Base-by-base conservation (phyloP, 1,284 basidiomycete genomes). In the Meira miltonrushii region DNA sequence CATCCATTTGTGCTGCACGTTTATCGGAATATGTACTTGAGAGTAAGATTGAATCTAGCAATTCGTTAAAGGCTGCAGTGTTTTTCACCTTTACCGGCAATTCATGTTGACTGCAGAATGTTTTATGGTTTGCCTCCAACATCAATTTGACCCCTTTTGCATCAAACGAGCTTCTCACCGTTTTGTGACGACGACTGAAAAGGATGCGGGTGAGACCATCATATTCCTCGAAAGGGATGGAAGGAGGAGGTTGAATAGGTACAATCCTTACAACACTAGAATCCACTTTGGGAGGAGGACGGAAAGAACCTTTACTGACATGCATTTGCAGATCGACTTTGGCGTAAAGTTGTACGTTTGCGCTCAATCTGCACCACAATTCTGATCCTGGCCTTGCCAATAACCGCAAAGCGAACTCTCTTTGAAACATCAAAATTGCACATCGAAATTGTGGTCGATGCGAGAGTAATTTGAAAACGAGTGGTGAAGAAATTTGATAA, bases 371-470 rank as follows among this genome's bases (percentile, higher is more conserved):
- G 57, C 92, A 96, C 95, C 95, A 99, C 7, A 96, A 82, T 25
- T 86, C 83, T 9, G 89, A 88, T 1, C 87, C 87, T 0, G 95
- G 92, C 28, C 85, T 83, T 2, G 94, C 95, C 44, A 92, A 87
- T 12, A 99, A 85, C 1, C 95, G 88, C 60, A 94, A 83, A 0
- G 95, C 94, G 75, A 98, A 98, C 79, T 98, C 94, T 58, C 92
- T 88, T 81, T 98, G 94, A 82, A 98, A 98, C 94, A 98, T 98
- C 81, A 98, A 89, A 65, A 98, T 92, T 28, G 92, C 91, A 64
- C 89, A 87, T 38, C 94, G 89, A 78, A 90, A 92, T 52, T 96
- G 83, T 0, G 94, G 94, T 8, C 94, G 88, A 74, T 97, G 92
- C 1, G 94, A 96, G 57, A 98, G 87, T 39, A 98, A 85, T 68